Evolutionary conservation across 2,329 filamentous ascomycete genomes (phyloP).

Genomic region (Zymoseptoria brevis): DNA sequence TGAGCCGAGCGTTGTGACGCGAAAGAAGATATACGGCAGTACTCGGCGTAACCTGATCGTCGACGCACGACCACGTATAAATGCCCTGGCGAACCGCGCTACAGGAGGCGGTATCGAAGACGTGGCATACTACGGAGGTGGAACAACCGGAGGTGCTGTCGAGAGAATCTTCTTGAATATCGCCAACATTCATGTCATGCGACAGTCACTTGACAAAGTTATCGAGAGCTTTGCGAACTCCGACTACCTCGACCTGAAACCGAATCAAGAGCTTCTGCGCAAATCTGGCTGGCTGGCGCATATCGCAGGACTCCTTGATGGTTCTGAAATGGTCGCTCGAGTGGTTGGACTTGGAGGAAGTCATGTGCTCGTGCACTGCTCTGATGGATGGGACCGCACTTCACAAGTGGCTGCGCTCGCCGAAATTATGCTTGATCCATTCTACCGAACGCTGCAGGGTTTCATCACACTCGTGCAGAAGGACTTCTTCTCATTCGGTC

Average conservation of each 20-base stretch:
- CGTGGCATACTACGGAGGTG: conserved; percentile 85
- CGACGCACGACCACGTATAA: conserved; percentile 87
- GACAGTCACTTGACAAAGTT: conserved; percentile 78
- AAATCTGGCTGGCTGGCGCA: conserved; percentile 91
- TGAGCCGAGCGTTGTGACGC: conserved; percentile 7
- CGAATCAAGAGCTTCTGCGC: conserved; percentile 69
- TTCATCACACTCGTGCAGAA: conserved; percentile 95
- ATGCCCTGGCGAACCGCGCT: conserved; percentile 89
- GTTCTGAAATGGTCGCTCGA: conserved; percentile 72
- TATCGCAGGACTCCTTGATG: conserved; percentile 74
- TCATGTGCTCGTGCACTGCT: conserved; percentile 94
- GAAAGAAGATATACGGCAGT: conserved; percentile 63
- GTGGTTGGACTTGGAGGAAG: conserved; percentile 89
- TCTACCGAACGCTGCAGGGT: conserved; percentile 86
- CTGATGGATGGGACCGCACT: conserved; percentile 96
- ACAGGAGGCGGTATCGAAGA: conserved; percentile 92
- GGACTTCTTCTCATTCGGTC: conserved; percentile 94
- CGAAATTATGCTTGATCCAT: conserved; percentile 90
- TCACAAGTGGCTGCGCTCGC: conserved; percentile 87
- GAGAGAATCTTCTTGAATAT: conserved; percentile 85
- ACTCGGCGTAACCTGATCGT: conserved; percentile 93
- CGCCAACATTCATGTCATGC: conserved; percentile 98
- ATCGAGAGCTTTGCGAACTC: conserved; percentile 87
- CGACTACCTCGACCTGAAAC: conserved; percentile 73
- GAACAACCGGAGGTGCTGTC: conserved; percentile 51